Base-by-base conservation (phyloP, 805 yeast genomes). In the Wickerhamomyces chambardii region DNA sequence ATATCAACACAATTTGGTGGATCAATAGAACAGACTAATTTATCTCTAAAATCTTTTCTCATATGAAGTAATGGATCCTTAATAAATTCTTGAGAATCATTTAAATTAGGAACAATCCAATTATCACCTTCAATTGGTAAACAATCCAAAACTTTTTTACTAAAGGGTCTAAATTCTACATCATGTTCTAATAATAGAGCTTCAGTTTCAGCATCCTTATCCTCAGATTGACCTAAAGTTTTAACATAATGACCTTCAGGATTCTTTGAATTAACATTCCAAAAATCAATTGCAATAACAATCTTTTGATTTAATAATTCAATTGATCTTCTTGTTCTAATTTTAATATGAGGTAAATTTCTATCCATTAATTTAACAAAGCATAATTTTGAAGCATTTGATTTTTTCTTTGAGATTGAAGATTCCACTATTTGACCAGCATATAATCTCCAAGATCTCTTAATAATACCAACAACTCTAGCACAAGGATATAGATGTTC, bases 1-100 rank as follows among this genome's bases (percentile, higher is more conserved):
- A 92, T 92, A 74, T 92, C 99, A 45, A 89, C 97, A 76, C 97
- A 90, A 22, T 83, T 81, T 2, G 97, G 97, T 9, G 99, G 99
- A 67, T 92, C 99, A 47, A 92, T 92, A 17, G 95, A 83, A 56
- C 99, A 92, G 29, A 92, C 84, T 33, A 86, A 65, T 51, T 85
- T 78, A 48, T 90, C 95, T 49, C 98, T 75, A 39, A 89, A 68
- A 56, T 92, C 99, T 34, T 66, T 72, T 59, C 99, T 75, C 47
- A 79, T 77, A 28, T 56, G 51, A 26, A 73, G 49, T 33, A 59
- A 47, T 15, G 71, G 65, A 44, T 66, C 68, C 27, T 69, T 67
- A 24, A 72, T 55, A 29, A 73, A 58, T 9, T 65, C 72, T 42
- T 75, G 82, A 2, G 75, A 73, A 42, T 63, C 70, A 16, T 70